Evolutionary conservation across 2,329 filamentous ascomycete genomes (phyloP).

Genomic region (Xylariaceae sp.): DNA sequence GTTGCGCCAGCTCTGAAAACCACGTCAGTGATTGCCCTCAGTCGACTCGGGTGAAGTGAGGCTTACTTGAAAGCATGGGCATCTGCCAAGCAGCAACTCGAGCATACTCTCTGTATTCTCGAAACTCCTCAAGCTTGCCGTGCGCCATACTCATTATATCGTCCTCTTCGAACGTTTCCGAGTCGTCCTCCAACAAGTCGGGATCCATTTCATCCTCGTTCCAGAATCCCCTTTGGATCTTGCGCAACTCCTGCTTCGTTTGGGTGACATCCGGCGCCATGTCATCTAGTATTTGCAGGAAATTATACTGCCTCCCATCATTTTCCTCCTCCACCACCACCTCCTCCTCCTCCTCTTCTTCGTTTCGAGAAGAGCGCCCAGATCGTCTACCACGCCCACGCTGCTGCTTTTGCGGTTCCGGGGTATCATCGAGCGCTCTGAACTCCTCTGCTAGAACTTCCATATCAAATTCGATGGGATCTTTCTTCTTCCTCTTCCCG

Average conservation of each 20-base stretch:
- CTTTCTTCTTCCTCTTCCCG: constrained; percentile 13
- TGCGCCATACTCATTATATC: constrained; percentile 83
- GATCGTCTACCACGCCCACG: too few relatives aligned
- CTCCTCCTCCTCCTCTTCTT: constrained; percentile 16
- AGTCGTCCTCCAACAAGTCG: constrained; percentile 22
- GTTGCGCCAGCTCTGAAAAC: constrained; percentile 69
- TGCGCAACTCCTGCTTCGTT: too few relatives aligned
- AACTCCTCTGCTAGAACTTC: too few relatives aligned
- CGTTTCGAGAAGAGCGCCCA: too few relatives aligned
- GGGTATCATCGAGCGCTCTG: too few relatives aligned
- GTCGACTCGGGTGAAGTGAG: too few relatives aligned
- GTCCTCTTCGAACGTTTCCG: constrained; percentile 67
- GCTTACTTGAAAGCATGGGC: constrained; percentile 81
- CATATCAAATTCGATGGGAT: constrained; percentile 2
- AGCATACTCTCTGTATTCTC: constrained; percentile 84
- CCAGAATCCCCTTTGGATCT: too few relatives aligned
- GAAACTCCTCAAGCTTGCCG: constrained; percentile 79
- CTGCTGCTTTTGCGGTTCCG: too few relatives aligned
- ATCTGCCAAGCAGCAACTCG: constrained; percentile 92
- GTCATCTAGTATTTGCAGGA: too few relatives aligned
- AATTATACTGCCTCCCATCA: too few relatives aligned
- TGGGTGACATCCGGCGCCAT: too few relatives aligned
- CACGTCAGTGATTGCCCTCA: constrained; percentile 13
- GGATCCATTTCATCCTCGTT: constrained; percentile 23
- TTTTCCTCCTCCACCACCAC: constrained; percentile 10